Evolutionary conservation across 2,329 filamentous ascomycete species (phyloP).

Genomic region (Fulvia fulva): DNA sequence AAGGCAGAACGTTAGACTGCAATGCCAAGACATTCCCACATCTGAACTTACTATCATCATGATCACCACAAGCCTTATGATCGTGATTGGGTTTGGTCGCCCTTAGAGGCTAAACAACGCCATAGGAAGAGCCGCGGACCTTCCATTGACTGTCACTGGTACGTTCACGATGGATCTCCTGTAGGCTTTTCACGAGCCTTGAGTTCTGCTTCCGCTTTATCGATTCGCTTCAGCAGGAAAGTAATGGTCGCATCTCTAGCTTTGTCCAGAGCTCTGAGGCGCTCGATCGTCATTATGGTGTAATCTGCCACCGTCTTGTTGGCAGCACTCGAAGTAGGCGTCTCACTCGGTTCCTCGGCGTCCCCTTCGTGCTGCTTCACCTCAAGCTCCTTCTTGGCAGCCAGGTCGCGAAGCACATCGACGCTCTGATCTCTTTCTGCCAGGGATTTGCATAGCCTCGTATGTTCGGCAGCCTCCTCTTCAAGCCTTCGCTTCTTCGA

Average conservation of each 20-base stretch:
- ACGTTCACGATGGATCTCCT: no score
- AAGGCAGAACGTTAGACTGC: slow-evolving; percentile 11
- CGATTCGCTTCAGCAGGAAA: slow-evolving; percentile 51
- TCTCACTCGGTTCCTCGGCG: slow-evolving; percentile 1
- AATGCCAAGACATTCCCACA: background rate
- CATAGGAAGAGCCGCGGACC: no score
- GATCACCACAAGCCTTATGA: no score
- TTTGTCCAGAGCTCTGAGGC: slow-evolving; percentile 43
- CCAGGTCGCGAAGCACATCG: slow-evolving; percentile 42
- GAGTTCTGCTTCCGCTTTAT: slow-evolving; percentile 44
- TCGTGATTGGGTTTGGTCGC: no score
- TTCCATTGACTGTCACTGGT: no score
- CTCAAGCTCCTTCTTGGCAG: slow-evolving; percentile 43
- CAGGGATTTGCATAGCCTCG: slow-evolving; percentile 40
- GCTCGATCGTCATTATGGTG: slow-evolving; percentile 38
- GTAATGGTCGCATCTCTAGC: slow-evolving; percentile 51
- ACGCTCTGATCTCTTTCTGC: slow-evolving; percentile 48
- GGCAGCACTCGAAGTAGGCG: background rate
- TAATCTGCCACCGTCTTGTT: slow-evolving; percentile 37
- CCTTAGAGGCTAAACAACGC: no score
- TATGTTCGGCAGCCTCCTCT: slow-evolving; percentile 31
- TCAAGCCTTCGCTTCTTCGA: slow-evolving; percentile 34
- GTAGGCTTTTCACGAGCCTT: background rate
- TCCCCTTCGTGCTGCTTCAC: slow-evolving; percentile 23
- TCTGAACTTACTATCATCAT: background rate